phyloP scores from a whole-genome alignment of 2,329 filamentous ascomycete genomes.

The Celoporthe dispersa region DNA sequence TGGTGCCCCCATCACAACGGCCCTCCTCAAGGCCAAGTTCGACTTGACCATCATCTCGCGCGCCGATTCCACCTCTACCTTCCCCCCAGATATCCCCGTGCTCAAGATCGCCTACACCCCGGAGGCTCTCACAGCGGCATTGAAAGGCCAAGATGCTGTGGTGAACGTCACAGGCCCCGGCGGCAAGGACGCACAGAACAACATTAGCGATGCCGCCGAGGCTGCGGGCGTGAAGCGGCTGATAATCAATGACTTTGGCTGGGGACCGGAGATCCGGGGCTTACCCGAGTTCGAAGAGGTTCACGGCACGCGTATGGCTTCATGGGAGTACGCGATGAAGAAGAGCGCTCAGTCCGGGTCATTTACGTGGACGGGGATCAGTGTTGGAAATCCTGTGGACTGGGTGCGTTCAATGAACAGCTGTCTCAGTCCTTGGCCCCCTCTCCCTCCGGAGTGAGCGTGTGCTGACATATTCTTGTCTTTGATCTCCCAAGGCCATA shows the following conservation, averaged over 20 bases:
- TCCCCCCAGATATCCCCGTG: constrained; percentile 32
- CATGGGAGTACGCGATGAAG: constrained; percentile 34
- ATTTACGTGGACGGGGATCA: constrained; percentile 39
- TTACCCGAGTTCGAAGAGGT: constrained; percentile 36
- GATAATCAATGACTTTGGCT: constrained; percentile 35
- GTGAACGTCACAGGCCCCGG: constrained; percentile 35
- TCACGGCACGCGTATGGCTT: constrained; percentile 29
- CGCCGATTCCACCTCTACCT: constrained; percentile 31
- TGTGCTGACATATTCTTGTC: background rate
- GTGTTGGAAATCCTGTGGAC: constrained; percentile 39
- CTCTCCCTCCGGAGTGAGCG: background rate
- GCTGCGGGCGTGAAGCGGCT: constrained; percentile 38
- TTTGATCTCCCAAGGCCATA: constrained; percentile 28
- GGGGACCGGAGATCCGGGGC: constrained; percentile 33
- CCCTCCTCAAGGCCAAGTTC: constrained; percentile 35
- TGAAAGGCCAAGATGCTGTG: constrained; percentile 37
- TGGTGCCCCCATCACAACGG: constrained; percentile 35
- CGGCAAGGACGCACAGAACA: constrained; percentile 30
- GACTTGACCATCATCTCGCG: constrained; percentile 43
- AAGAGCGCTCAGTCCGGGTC: constrained; percentile 30
- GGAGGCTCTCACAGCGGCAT: constrained; percentile 31
- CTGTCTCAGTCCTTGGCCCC: too few relatives aligned
- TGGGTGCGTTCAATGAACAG: constrained; percentile 34
- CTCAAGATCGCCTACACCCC: constrained; percentile 26
- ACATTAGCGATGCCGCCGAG: constrained; percentile 38